Base-by-base conservation (phyloP, 2,329 filamentous ascomycete species). In the Cordyceps cateniannulata region DNA sequence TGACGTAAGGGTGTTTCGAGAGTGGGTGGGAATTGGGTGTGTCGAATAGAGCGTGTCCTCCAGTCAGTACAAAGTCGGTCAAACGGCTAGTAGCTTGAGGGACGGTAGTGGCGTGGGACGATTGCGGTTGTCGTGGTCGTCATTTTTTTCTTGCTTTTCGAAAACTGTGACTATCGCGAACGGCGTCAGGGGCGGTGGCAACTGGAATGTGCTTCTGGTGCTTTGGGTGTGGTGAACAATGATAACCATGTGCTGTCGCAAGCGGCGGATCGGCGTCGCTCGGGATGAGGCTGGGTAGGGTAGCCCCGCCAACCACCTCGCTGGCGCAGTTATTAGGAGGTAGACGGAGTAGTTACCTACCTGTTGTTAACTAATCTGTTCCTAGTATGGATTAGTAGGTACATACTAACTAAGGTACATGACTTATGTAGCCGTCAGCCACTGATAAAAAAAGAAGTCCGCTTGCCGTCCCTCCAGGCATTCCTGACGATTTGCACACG, bases 401-500 rank as follows among this genome's bases (percentile, higher is more conserved):
- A n/a, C n/a, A n/a, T n/a, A n/a, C n/a, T n/a, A n/a, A n/a, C n/a
- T n/a, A n/a, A n/a, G n/a, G n/a, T n/a, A n/a, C n/a, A n/a, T n/a
- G n/a, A n/a, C n/a, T n/a, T 35, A 35, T 10, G 42, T 45, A 20
- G 5, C 14, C 5, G 16, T 24, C 24, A 25, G 16, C 24, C 24
- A 24, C 24, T 48, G 25, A 18, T 48, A 18, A 27, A 16, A 25
- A 16, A 27, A 42, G 32, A 35, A 35, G 32, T 35, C 32, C 5
- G 32, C 2, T 35, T 35, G 32, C 32, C 32, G 9, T 35, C 32
- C 5, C 8, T 35, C 32, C 47, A 42, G 24, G 38, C 48, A 59
- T 59, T 59, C 48, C 48, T 40, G 25, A 59, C 48, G 57, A 59
- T 59, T 20, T 45, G 48, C 57, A 38, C n/a, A 49, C n/a, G 25